Evolutionary conservation across 257 asterid genomes (phyloP), one percentile per base, ranked within the genome.

Genomic region (Solanum verrucosum): DNA sequence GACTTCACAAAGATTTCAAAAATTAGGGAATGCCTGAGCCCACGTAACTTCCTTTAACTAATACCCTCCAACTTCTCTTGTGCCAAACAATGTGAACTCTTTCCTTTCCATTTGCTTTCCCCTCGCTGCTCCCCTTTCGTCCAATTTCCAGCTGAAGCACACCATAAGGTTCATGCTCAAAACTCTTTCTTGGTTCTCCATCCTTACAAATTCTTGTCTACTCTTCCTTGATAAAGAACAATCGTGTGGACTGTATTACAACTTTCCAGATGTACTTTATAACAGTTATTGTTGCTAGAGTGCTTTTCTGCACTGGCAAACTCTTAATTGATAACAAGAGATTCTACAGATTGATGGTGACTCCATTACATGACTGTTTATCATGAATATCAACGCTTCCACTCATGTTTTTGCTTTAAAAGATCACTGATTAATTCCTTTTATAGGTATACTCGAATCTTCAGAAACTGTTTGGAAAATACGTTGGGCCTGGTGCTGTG

Each of bases 391-490:
- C 40, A 46, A 46, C 68, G 9, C 40, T 81, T 81, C 29, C 42
- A 9, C 70, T 81, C 68, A 46, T 29, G 85, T 46, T 82, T 81
- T 82, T 49, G 12, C 70, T 18, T 29, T 82, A 7, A 10, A 82
- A 49, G 42, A 31, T 67, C 73, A 49, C 84, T 73, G 29, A 44
- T 12, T 38, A 79, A 20, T 73, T 56, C 78, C 84, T 87, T 87
- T 84, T 83, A 79, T 85, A 97, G 99, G 96, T 94, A 87, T 91
- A 93, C 65, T 83, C 92, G 88, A 90, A 89, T 91, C 90, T 95
- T 46, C 93, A 93, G 67, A 88, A 85, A 90, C 84, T 94, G 59
- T 96, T 92, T 70, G 91, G 92, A 87, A 90, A 84, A 84, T 84
- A 90, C 89, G 90, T 91, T 83, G 92, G 91, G 82, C 90, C 92